These are phyloP conservation scores for Rostrohypoxylon terebratum DNA, from an alignment of 495 filamentous ascomycete genomes.

Conservation along the genomic window DNA sequence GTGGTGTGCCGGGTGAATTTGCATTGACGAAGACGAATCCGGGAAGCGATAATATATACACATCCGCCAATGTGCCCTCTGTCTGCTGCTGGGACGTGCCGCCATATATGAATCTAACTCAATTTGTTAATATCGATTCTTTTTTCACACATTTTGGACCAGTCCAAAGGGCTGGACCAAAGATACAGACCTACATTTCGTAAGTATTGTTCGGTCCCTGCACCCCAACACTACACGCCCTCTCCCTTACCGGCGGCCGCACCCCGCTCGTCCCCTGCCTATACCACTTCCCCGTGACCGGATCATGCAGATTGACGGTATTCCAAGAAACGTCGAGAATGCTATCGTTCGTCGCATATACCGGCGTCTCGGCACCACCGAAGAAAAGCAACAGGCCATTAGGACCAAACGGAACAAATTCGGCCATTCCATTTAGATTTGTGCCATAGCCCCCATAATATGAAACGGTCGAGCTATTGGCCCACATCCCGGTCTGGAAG, in stretches of 20 bases:
- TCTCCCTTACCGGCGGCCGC: conserved; percentile 33
- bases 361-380: conserved; percentile 47
- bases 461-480: conserved; percentile 44
- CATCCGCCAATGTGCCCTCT: conserved; percentile 40
- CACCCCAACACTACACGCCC: conserved; percentile 49
- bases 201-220: conserved; percentile 52
- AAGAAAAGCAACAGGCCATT: conserved; percentile 53
- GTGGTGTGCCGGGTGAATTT: conserved; percentile 36
- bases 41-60: conserved; percentile 59
- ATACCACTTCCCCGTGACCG: conserved; percentile 50
- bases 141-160: too few species aligned
- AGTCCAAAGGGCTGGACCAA: too few species aligned
- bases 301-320: conserved; percentile 53
- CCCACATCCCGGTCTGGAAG: conserved; percentile 50
- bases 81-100: conserved; percentile 36
- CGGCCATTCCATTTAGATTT: conserved; percentile 44
- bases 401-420: conserved; percentile 53
- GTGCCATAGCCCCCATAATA: conserved; percentile 47
- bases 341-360: conserved; percentile 33
- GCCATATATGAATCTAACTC: conserved; percentile 53
- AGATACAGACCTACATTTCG: conserved; percentile 42
- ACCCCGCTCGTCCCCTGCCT: conserved; percentile 50
- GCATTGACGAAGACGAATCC: conserved; percentile 60
- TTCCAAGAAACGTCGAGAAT: conserved; percentile 41
- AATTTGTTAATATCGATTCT: conserved; percentile 8